Percentiles rank a stretch among this genome's conserved stretches.
phyloP scores from a whole-genome alignment of 108 stramenopile genomes.

The Aureococcus anophagefferens region DNA sequence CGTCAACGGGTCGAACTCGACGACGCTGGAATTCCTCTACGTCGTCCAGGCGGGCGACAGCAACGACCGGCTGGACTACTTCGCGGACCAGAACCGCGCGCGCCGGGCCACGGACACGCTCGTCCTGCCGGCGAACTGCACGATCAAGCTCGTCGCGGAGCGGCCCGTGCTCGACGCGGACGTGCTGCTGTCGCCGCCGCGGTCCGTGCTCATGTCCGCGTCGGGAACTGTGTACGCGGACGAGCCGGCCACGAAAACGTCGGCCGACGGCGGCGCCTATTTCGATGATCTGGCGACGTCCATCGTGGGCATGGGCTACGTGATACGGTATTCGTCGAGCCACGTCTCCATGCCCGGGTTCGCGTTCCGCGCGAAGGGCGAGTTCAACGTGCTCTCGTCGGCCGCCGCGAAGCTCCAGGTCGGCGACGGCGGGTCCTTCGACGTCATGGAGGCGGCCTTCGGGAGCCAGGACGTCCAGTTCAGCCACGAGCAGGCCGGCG shows the following conservation, averaged over 20 bases:
- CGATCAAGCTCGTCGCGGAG: conserved; percentile 24
- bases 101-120: conserved; percentile 22
- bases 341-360: too few relatives aligned
- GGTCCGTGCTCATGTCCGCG: too few relatives aligned
- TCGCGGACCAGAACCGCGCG: conserved; percentile 29
- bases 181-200: conserved; percentile 19
- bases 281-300: too few relatives aligned
- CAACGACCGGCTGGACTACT: conserved; percentile 40
- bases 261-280: too few relatives aligned
- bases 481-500: neutral
- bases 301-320: too few relatives aligned
- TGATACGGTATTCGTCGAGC: too few relatives aligned
- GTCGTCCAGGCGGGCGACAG: conserved; percentile 44
- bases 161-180: conserved; percentile 50
- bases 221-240: too few relatives aligned
- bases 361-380: too few relatives aligned
- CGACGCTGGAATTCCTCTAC: conserved; percentile 42
- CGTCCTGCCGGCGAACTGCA: conserved; percentile 27
- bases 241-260: too few relatives aligned
- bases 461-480: neutral
- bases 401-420: neutral
- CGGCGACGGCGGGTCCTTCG: neutral
- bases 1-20: conserved; percentile 27
- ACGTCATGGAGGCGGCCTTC: neutral
- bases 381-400: too few relatives aligned